Evolutionary conservation across 805 yeast species (phyloP).

Genomic region (Saccharomycopsis lassenensis): DNA sequence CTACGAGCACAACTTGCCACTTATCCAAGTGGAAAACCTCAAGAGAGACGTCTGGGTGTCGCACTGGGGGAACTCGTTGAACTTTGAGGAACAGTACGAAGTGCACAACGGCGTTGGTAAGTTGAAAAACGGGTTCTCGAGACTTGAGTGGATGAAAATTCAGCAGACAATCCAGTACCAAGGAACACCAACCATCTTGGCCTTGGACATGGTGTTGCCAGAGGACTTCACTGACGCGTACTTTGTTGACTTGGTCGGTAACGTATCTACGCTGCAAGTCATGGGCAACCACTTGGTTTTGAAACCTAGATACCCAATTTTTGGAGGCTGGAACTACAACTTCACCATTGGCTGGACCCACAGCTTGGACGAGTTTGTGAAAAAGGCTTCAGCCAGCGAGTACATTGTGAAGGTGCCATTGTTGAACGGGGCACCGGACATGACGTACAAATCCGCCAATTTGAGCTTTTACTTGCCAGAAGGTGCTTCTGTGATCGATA

Average conservation of each 20-base stretch:
- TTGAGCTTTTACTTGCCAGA: conserved; percentile 75
- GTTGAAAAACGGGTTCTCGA: conserved; percentile 60
- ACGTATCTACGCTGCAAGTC: conserved; percentile 66
- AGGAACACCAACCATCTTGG: conserved; percentile 45
- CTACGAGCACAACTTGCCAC: conserved; percentile 56
- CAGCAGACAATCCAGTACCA: conserved; percentile 24
- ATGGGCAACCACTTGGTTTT: conserved; percentile 36
- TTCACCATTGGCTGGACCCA: conserved; percentile 93
- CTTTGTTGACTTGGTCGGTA: conserved; percentile 84
- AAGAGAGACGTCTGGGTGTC: conserved; percentile 82
- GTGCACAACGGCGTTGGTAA: conserved; percentile 65
- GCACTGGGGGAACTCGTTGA: conserved; percentile 61
- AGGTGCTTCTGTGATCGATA: conserved; percentile 52
- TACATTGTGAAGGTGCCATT: conserved; percentile 61
- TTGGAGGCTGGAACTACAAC: conserved; percentile 94
- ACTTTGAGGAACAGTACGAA: conserved; percentile 82
- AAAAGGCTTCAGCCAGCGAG: conserved; percentile 25
- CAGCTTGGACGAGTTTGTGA: conserved; percentile 42
- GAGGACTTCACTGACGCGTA: conserved; percentile 52
- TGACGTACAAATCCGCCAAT: conserved; percentile 51
- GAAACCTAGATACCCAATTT: conserved; percentile 85
- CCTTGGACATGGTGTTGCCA: conserved; percentile 47
- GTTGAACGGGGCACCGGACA: conserved; percentile 58
- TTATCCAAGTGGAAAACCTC: conserved; percentile 47
- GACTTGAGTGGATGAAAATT: conserved; percentile 65